A percentile compares a stretch with the other conserved stretches of the same genome.
Conservation (phyloP, 1,284 basidiomycete genomes). For the Leccinum fallax region DNA sequence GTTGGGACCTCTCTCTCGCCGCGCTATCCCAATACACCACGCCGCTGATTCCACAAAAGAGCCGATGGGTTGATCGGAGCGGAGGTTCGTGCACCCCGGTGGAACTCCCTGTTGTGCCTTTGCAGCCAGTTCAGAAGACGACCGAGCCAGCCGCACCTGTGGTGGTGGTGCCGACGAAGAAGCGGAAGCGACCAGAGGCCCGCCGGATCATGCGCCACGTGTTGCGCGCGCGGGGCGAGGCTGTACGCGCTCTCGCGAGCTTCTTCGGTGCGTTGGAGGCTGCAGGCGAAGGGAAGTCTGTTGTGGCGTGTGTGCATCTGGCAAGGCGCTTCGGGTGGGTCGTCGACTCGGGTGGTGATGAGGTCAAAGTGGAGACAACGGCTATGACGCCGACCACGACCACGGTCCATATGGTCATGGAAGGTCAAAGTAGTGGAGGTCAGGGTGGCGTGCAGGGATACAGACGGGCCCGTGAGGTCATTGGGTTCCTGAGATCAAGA, state of each 20-base stretch:
- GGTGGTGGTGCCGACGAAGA: conserved; percentile 10
- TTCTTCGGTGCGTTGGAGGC: conserved; percentile 71
- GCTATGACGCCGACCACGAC: background rate
- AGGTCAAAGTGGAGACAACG: conserved; percentile 21
- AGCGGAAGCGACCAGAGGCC: conserved; percentile 65
- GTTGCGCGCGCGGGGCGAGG: conserved; percentile 77
- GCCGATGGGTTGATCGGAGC: conserved; percentile 63
- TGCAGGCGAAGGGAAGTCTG: conserved; percentile 45
- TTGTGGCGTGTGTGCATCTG: conserved; percentile 63
- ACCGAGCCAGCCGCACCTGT: conserved; percentile 43
- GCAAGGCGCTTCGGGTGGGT: conserved; percentile 56
- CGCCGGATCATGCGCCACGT: conserved; percentile 85
- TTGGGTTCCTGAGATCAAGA: conserved; percentile 58
- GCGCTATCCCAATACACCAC: conserved; percentile 77
- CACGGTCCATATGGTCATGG: background rate
- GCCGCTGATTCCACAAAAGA: conserved; percentile 64
- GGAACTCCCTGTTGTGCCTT: background rate
- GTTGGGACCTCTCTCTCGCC: conserved; percentile 72
- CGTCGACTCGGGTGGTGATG: conserved; percentile 22
- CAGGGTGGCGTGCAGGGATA: conserved; percentile 48
- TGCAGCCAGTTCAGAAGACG: background rate
- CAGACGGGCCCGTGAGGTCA: conserved; percentile 62
- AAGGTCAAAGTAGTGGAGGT: background rate
- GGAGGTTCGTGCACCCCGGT: conserved; percentile 36
- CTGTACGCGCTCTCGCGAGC: conserved; percentile 68